These are phyloP conservation scores for Tetragonia tetragonoides DNA, from an alignment of 148 eudicot genomes.

Conservation along the genomic window DNA sequence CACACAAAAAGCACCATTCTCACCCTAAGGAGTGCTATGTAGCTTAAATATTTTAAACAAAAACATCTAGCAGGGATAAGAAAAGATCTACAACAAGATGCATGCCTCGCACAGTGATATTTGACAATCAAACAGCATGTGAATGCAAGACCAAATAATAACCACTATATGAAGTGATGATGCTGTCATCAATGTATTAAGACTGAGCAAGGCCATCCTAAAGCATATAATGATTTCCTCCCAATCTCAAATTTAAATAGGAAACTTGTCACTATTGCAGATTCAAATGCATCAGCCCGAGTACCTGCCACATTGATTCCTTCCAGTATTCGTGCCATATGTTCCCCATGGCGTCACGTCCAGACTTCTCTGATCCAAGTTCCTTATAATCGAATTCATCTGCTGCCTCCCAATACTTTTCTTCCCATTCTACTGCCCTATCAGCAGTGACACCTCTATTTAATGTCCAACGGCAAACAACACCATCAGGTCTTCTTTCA, in stretches of 20 bases:
- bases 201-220: neutral
- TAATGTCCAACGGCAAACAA: slow-evolving; percentile 75
- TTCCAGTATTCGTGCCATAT: slow-evolving; percentile 94
- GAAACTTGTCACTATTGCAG: neutral
- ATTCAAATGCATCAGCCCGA: slow-evolving; percentile 6
- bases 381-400: slow-evolving; percentile 68
- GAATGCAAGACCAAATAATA: neutral
- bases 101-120: neutral
- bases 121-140: neutral
- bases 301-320: slow-evolving; percentile 90
- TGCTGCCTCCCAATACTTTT: slow-evolving; percentile 98
- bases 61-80: neutral
- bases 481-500: slow-evolving; percentile 74
- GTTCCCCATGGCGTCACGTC: slow-evolving; percentile 80
- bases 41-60: neutral
- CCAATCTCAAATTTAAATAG: neutral
- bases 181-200: neutral
- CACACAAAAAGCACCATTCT: neutral
- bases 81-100: neutral
- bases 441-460: slow-evolving; percentile 79
- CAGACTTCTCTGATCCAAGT: slow-evolving; percentile 94
- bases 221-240: neutral
- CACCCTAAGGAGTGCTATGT: neutral
- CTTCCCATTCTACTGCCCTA: slow-evolving; percentile 80
- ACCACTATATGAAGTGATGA: neutral